Conservation (phyloP, 2,329 filamentous ascomycete genomes). For the Pleurostoma richardsiae region DNA sequence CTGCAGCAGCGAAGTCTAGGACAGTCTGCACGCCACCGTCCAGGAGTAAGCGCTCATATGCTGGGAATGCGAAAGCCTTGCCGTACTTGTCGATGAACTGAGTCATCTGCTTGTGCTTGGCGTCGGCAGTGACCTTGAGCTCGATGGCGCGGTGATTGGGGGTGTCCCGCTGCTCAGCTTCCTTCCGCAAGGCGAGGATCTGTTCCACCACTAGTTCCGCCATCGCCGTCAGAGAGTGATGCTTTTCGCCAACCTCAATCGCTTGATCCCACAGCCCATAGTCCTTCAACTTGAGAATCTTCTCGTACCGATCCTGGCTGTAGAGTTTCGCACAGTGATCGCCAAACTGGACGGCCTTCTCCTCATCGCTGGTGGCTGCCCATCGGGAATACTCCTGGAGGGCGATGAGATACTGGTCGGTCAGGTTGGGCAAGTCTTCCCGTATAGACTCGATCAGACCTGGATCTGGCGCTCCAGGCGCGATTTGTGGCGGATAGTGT, state of each 20-base stretch:
- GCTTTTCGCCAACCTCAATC: conserved; percentile 53
- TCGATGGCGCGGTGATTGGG: conserved; percentile 27
- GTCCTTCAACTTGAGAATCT: conserved; percentile 47
- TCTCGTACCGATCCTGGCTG: conserved; percentile 43
- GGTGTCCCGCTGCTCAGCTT: conserved; percentile 23
- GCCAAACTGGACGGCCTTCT: conserved; percentile 22
- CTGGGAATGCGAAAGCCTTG: conserved; percentile 65
- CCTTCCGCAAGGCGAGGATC: conserved; percentile 35
- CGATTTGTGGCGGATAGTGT: conserved; percentile 25
- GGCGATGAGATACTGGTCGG: conserved; percentile 49
- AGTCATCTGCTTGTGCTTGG: conserved; percentile 42
- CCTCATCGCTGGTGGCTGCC: conserved; percentile 37
- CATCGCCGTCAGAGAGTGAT: conserved; percentile 48
- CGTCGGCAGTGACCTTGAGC: conserved; percentile 35
- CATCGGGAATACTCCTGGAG: conserved; percentile 49
- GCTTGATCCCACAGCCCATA: conserved; percentile 53
- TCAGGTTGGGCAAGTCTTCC: conserved; percentile 42
- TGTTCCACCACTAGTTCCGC: conserved; percentile 52
- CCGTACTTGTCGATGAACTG: conserved; percentile 60
- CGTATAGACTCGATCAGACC: conserved; percentile 39
- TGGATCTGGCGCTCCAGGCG: conserved; percentile 23
- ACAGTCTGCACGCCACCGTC: conserved; percentile 62
- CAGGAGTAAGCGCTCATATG: conserved; percentile 73
- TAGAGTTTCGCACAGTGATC: conserved; percentile 43
- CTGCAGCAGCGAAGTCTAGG: conserved; percentile 64